Base-by-base conservation (phyloP, 2,329 filamentous ascomycete species). In the Fusarium oxysporum region DNA sequence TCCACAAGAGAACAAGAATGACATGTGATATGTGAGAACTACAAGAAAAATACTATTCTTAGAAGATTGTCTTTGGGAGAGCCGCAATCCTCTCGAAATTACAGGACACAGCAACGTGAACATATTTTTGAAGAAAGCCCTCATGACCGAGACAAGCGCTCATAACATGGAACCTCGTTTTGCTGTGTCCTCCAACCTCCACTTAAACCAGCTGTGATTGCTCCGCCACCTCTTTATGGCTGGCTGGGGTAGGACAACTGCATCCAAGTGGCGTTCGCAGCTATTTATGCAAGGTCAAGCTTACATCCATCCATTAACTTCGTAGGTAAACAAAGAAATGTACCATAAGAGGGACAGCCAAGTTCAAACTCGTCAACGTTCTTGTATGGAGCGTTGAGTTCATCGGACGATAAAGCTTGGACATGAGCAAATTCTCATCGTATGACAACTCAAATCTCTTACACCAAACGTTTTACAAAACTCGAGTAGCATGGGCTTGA, bases 201-300 rank as follows among this genome's bases (percentile, higher is more conserved):
- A 38, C 50, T 56, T 58, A 28, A 47, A 30, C 50, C 32, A 28
- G 50, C 21, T 32, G 8, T 14, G 32, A 47, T 47, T 35, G 30
- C 32, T 68, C 63, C 48, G 30, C 38, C 45, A 37, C 40, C 47
- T 51, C 55, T 69, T 61, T 37, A 30, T 56, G 41, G 53, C 50
- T 70, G 47, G 33, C 25, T 53, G n/a, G 58, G 59, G 67, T 57
- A 67, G 60, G 43, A 73, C 57, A 61, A 51, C 70, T 61, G 70
- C 65, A 60, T n/a, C 56, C 58, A 38, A 57, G 53, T 55, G 70
- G 65, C 51, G 57, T 62, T 73, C 43, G 56, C 56, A 70, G 55
- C 45, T 38, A 37, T 59, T 45, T 63, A 73, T 73, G 66, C 66
- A 73, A 72, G 62, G 65, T 48, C 44, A 55, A 37, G 35, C 41